These are phyloP conservation scores for Penicillium atrosanguineum DNA, from an alignment of 495 filamentous ascomycete species.

Conservation along the genomic window DNA sequence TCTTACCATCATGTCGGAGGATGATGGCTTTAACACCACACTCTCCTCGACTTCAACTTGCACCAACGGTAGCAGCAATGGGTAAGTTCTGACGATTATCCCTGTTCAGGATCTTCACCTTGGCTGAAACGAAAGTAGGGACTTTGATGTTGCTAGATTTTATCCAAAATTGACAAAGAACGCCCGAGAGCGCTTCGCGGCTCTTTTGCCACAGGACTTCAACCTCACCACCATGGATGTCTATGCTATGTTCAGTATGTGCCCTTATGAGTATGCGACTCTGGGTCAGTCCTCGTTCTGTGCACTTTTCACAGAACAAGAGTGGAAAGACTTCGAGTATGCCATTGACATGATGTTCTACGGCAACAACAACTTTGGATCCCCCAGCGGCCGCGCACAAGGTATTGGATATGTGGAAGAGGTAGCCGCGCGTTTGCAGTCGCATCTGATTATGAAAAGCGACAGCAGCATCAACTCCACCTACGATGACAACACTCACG, in stretches of 20 bases:
- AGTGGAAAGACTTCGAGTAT: slow-evolving; percentile 58
- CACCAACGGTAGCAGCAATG: slow-evolving; percentile 4
- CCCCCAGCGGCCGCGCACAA: slow-evolving; percentile 58
- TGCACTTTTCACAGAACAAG: slow-evolving; percentile 53
- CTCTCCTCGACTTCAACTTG: slow-evolving; percentile 44
- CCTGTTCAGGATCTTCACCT: not conserved
- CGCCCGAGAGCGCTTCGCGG: slow-evolving; percentile 20
- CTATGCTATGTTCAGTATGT: slow-evolving; percentile 51
- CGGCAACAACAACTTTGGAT: slow-evolving; percentile 54
- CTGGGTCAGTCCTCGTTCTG: slow-evolving; percentile 44
- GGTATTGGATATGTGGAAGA: slow-evolving; percentile 65
- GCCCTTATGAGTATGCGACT: slow-evolving; percentile 34
- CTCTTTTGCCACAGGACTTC: slow-evolving; percentile 33
- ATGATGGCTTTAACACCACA: slow-evolving; percentile 47
- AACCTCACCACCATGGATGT: slow-evolving; percentile 49
- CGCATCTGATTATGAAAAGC: slow-evolving; percentile 49
- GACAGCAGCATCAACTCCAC: slow-evolving; percentile 61
- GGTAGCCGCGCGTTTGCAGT: slow-evolving; percentile 55
- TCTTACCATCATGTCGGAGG: slow-evolving; percentile 48
- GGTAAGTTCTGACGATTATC: slow-evolving; percentile 1
- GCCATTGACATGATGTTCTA: slow-evolving; percentile 58
- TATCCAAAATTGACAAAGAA: slow-evolving; percentile 21
- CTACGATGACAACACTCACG: slow-evolving; percentile 42
- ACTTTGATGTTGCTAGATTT: slow-evolving; percentile 12
- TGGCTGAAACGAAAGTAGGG: not conserved